Base-by-base conservation (phyloP, 805 yeast species). In the Metschnikowia chrysomelidarum region DNA sequence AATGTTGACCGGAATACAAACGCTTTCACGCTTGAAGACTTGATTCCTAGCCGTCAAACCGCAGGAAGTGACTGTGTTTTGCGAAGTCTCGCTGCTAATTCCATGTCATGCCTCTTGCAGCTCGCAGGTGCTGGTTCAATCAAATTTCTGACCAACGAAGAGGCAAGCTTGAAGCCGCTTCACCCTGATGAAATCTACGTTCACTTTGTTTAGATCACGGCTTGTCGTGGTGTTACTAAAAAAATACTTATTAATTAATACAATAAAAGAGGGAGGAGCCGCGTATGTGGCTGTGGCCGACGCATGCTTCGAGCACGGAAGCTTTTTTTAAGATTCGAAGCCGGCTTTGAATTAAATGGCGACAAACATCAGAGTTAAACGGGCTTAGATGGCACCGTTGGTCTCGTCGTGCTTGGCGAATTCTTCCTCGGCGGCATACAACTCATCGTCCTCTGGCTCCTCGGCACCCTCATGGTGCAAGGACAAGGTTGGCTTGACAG, bases 401-500 rank as follows among this genome's bases (percentile, higher is more conserved):
- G 44, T 35, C 41, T 54, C 50, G 43, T 57, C 60, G 36, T 54
- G 55, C 47, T 60, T 71, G 43, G 74, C 68, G 55, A 65, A 67
- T 47, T 67, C 67, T 49, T 71, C 67, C 57, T 81, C 89, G 41
- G 83, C 71, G 41, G 65, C 69, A 39, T 68, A 68, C 47, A 66
- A 59, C 38, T 66, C 72, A 33, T 62, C 67, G 25, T 53, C 67
- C 33, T 64, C 71, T 38, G 61, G 64, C 38, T 64, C 67, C 29
- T 48, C 52, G 25, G 46, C 59, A 39, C 81, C 74, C 52, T 82
- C 87, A 57, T 84, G 87, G 43, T 67, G 70, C 69, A 87, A 78
- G 12, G 94, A 84, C 57, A 88, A 77, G 47, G 96, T 76, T 55
- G 96, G 96, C 76, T 87, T 89, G 56, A 91, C 94, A 46, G 80